phyloP scores from a whole-genome alignment of 1,284 basidiomycete species.

The Paramarasmius palmivorus region DNA sequence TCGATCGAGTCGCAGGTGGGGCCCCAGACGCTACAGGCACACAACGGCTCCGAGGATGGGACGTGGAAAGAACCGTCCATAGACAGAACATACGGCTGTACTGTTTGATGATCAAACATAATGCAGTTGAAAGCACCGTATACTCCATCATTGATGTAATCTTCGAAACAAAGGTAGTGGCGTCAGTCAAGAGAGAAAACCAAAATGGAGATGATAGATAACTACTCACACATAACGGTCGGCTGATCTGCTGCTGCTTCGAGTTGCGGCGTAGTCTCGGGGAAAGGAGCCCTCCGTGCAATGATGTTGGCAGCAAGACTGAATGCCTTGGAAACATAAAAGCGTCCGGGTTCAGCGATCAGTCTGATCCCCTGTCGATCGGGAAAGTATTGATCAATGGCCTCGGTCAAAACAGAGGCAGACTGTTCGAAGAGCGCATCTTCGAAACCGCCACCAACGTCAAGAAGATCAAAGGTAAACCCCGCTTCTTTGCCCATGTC shows the following conservation, averaged over 20 bases:
- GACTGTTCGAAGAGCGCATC: conserved; percentile 86
- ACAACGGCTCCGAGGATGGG: conserved; percentile 36
- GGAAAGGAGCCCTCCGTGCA: conserved; percentile 71
- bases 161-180: conserved; percentile 36
- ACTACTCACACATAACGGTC: conserved; percentile 78
- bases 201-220: conserved; percentile 8
- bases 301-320: conserved; percentile 94
- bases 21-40: conserved; percentile 53
- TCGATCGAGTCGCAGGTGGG: conserved; percentile 92
- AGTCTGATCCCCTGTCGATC: conserved; percentile 74
- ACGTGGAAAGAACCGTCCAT: conserved; percentile 42
- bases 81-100: conserved; percentile 80
- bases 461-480: conserved; percentile 64
- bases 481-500: conserved; percentile 85
- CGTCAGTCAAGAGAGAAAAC: conserved; percentile 11
- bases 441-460: conserved; percentile 50
- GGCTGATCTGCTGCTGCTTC: conserved; percentile 53
- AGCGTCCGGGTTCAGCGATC: conserved; percentile 96
- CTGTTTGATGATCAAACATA: conserved; percentile 90
- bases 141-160: conserved; percentile 98
- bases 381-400: conserved; percentile 88
- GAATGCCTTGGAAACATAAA: conserved; percentile 93
- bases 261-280: conserved; percentile 29
- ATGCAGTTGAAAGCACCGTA: conserved; percentile 99
- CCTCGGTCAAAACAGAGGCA: conserved; percentile 70